phyloP scores from a whole-genome alignment of 2,329 filamentous ascomycete genomes.

The Fusarium bulbicola region DNA sequence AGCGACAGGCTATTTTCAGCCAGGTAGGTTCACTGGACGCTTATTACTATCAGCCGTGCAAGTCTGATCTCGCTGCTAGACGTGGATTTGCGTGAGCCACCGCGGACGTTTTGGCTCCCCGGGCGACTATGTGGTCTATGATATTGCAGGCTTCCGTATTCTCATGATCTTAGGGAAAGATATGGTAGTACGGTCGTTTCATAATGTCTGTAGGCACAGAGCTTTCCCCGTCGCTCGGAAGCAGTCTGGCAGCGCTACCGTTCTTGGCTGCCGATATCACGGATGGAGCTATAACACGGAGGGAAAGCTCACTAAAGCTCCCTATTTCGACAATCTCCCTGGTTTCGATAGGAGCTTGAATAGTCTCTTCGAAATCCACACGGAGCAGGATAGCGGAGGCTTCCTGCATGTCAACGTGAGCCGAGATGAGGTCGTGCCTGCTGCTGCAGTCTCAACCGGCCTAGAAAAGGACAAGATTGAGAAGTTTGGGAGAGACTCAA shows the following conservation, averaged over 20 bases:
- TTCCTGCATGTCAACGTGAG: not conserved
- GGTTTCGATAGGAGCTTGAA: not conserved
- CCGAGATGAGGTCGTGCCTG: not conserved
- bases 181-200: not conserved
- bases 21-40: not conserved
- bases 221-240: not conserved
- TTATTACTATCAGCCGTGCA: not conserved
- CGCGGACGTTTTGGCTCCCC: not conserved
- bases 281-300: slow-evolving; percentile 3
- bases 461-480: too few species aligned
- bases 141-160: not conserved
- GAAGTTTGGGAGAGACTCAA: too few species aligned
- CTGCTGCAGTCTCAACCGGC: rapidly evolving
- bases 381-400: not conserved
- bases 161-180: slow-evolving; percentile 2
- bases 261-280: slow-evolving; percentile 1
- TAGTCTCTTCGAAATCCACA: not conserved
- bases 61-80: not conserved
- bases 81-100: not conserved
- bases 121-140: not conserved
- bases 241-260: not conserved
- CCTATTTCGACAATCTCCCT: not conserved
- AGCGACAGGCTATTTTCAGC: not conserved
- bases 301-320: not conserved
- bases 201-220: slow-evolving; percentile 1